Percentiles rank a stretch among this genome's conserved stretches.
Conservation (phyloP, 257 asterid genomes). For the Echium plantagineum region DNA sequence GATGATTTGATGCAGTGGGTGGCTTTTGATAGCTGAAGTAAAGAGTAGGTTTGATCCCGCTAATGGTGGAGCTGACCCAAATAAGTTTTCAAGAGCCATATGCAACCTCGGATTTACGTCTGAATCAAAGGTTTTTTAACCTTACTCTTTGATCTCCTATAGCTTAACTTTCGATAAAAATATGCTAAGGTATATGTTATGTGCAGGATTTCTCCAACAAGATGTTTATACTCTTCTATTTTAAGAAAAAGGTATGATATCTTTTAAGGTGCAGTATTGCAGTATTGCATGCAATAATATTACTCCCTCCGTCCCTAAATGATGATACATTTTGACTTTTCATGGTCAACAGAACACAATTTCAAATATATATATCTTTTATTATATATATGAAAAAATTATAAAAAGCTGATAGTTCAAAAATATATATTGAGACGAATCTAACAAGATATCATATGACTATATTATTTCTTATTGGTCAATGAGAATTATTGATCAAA, state of each 20-base stretch:
- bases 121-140: constrained; percentile 43
- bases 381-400: too few relatives aligned
- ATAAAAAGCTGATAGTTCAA: too few relatives aligned
- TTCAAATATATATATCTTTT: too few relatives aligned
- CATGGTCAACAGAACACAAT: too few relatives aligned
- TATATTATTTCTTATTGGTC: too few relatives aligned
- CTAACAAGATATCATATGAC: too few relatives aligned
- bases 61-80: constrained; percentile 84
- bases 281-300: not conserved
- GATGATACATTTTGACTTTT: too few relatives aligned
- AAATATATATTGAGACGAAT: too few relatives aligned
- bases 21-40: constrained; percentile 97
- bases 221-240: constrained; percentile 68
- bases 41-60: constrained; percentile 87
- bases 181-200: constrained; percentile 3
- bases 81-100: constrained; percentile 47
- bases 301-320: too few relatives aligned
- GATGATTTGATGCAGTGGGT: constrained; percentile 47
- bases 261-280: not conserved
- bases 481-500: too few relatives aligned
- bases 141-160: not conserved
- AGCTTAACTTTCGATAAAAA: constrained; percentile 8
- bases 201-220: constrained; percentile 91
- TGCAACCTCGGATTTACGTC: constrained; percentile 66
- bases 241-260: constrained; percentile 60